Conservation (phyloP, 805 yeast genomes). For the Zygoascus flipseniorum region DNA sequence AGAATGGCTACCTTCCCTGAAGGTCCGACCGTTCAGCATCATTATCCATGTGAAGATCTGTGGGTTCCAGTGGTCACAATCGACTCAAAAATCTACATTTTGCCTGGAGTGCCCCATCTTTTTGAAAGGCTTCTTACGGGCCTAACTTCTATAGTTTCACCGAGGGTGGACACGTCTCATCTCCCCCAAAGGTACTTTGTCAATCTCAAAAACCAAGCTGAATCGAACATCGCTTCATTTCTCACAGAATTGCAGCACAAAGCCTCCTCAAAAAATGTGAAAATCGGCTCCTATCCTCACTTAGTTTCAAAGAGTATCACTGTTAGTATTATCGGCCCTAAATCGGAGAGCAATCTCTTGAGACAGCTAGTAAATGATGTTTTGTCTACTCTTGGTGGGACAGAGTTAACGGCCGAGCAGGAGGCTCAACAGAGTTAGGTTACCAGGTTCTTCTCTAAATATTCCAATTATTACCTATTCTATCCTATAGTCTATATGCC, state of each 20-base stretch:
- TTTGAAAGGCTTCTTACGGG: conserved; percentile 48
- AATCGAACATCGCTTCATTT: conserved; percentile 61
- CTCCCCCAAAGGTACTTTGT: conserved; percentile 43
- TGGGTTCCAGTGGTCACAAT: conserved; percentile 84
- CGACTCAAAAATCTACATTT: conserved; percentile 53
- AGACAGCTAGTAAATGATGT: conserved; percentile 40
- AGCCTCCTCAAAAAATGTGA: conserved; percentile 36
- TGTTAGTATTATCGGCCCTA: conserved; percentile 63
- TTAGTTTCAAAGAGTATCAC: conserved; percentile 54
- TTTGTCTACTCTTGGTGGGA: conserved; percentile 43
- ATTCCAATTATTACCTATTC: neutral
- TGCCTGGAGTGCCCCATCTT: conserved; percentile 80
- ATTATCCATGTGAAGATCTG: conserved; percentile 41
- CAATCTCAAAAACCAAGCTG: conserved; percentile 45
- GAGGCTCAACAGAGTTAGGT: neutral
- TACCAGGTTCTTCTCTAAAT: neutral
- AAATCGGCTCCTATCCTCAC: conserved; percentile 84
- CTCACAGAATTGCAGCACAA: conserved; percentile 44
- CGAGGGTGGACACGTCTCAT: conserved; percentile 32
- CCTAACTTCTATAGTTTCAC: conserved; percentile 31
- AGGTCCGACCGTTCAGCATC: conserved; percentile 27
- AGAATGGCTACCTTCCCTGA: conserved; percentile 76
- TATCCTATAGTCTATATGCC: neutral
- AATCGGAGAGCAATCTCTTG: conserved; percentile 31
- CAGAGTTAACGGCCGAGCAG: conserved; percentile 41